These are phyloP conservation scores for Paecilomyces dactylethromorphus DNA, from an alignment of 2,329 filamentous ascomycete genomes.

Conservation along the genomic window DNA sequence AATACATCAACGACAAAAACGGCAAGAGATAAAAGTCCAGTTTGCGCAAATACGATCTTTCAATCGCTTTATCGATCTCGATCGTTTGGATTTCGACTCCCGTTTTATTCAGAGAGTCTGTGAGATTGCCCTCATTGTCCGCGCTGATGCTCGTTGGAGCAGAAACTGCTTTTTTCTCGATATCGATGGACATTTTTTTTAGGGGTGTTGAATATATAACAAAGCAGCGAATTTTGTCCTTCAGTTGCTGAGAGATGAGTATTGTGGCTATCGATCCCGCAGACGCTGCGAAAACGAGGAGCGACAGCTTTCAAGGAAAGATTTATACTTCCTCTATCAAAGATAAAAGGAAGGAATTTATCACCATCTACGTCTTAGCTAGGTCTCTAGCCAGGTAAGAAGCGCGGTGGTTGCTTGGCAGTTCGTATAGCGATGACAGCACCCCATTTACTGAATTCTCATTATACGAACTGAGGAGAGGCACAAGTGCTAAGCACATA, in stretches of 20 bases:
- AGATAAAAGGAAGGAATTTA: neutral
- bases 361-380: neutral
- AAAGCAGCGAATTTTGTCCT: no score
- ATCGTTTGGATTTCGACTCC: neutral
- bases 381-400: neutral
- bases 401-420: neutral
- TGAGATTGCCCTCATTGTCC: neutral
- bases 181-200: neutral
- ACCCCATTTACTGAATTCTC: neutral
- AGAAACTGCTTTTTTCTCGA: neutral
- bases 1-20: constrained; percentile 1
- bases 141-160: neutral
- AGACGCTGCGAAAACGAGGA: neutral
- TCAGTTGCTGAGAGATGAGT: neutral
- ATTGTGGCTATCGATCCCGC: neutral
- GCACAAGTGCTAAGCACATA: neutral
- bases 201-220: neutral
- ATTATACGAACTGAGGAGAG: neutral
- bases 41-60: neutral
- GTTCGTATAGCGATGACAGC: neutral
- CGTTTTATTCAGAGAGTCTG: neutral
- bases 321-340: neutral
- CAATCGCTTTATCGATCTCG: neutral
- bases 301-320: neutral
- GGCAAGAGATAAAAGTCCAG: neutral